These are phyloP conservation scores for Vachellia collinsii DNA, from an alignment of 306 rosid species.

Conservation along the genomic window DNA sequence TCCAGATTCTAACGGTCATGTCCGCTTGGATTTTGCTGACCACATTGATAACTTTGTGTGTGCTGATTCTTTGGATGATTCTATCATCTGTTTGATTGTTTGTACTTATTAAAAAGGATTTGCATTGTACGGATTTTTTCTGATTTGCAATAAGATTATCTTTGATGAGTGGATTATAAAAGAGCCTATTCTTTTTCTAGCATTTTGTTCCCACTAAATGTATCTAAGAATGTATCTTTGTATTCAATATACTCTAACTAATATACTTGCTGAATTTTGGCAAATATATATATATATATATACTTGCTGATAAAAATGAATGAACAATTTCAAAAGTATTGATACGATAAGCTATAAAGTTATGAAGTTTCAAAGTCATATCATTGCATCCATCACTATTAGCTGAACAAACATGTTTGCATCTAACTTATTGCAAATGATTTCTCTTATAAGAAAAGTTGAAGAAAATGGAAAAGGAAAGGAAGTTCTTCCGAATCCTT, in stretches of 20 bases:
- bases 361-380: neutral
- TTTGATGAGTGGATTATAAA: neutral
- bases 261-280: neutral
- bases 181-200: neutral
- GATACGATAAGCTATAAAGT: neutral
- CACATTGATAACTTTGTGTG: neutral
- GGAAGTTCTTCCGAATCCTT: neutral
- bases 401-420: neutral
- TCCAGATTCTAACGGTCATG: neutral
- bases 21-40: constrained; percentile 12
- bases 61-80: constrained; percentile 30
- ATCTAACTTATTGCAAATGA: neutral
- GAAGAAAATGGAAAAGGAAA: neutral
- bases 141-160: neutral
- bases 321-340: no score
- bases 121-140: neutral
- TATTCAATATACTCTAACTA: neutral
- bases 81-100: constrained; percentile 31
- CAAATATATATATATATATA: no score
- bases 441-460: neutral
- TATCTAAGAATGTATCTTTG: neutral
- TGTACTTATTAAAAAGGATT: neutral
- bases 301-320: no score
- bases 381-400: neutral
- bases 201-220: neutral